A percentile compares a stretch with the other conserved stretches of the same genome.
These are phyloP conservation scores for Leccinum truebloodii DNA, from an alignment of 768 basidiomycete genomes.

Conservation along the genomic window DNA sequence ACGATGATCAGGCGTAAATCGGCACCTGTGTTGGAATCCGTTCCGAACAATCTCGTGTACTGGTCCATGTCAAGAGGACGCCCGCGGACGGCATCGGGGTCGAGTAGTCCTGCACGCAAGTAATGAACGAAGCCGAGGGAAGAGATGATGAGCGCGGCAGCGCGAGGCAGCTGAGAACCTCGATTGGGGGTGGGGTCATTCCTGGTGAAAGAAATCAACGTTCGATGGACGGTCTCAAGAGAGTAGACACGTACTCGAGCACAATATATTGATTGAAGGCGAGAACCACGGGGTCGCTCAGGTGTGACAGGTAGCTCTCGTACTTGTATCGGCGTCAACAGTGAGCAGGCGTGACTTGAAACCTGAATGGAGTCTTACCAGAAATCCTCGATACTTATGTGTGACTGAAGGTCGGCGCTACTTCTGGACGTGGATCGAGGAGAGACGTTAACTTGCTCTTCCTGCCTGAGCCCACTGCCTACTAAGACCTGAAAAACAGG, in stretches of 20 bases:
- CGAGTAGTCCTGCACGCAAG: constrained; percentile 74
- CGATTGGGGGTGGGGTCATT: constrained; percentile 90
- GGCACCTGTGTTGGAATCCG: constrained; percentile 32
- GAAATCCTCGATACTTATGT: constrained; percentile 91
- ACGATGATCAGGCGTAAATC: constrained; percentile 40
- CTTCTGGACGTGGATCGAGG: not conserved
- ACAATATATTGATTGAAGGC: constrained; percentile 97
- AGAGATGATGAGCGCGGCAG: constrained; percentile 83
- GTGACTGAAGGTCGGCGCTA: constrained; percentile 2
- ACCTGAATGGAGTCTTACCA: constrained; percentile 53
- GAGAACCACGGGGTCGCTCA: constrained; percentile 86
- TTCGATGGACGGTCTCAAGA: not conserved
- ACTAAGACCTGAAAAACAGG: constrained; percentile 75
- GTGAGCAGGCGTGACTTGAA: not conserved
- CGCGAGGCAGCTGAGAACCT: constrained; percentile 84
- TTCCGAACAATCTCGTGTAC: constrained; percentile 87
- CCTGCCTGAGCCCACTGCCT: constrained; percentile 67
- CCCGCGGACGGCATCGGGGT: constrained; percentile 80
- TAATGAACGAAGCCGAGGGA: constrained; percentile 93
- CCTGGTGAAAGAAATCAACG: constrained; percentile 39
- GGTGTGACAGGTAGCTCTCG: constrained; percentile 52
- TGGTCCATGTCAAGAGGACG: constrained; percentile 92
- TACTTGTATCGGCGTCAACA: constrained; percentile 20
- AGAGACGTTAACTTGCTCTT: constrained; percentile 59
- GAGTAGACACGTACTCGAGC: constrained; percentile 67